Conservation (phyloP, 2,329 filamentous ascomycete species). For the Cladosporium colombiae region DNA sequence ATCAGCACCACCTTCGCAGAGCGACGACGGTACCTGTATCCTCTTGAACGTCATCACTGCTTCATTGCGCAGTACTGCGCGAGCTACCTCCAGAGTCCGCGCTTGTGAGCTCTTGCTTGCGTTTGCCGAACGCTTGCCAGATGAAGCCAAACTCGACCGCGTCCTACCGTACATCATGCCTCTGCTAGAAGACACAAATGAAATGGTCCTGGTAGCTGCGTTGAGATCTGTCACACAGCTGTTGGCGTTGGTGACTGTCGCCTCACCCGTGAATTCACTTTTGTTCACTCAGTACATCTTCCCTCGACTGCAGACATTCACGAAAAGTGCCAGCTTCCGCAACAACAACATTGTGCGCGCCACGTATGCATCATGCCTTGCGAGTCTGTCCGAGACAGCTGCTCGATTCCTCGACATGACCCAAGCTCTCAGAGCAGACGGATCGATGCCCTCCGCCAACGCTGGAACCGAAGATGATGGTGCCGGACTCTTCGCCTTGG, state of each 20-base stretch:
- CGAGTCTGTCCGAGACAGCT: slow-evolving; percentile 83
- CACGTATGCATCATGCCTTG: slow-evolving; percentile 89
- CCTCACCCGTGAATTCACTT: slow-evolving; percentile 72
- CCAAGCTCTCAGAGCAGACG: slow-evolving; percentile 80
- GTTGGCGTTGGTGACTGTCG: slow-evolving; percentile 80
- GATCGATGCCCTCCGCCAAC: slow-evolving; percentile 73
- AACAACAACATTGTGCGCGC: slow-evolving; percentile 71
- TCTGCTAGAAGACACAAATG: slow-evolving; percentile 76
- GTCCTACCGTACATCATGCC: slow-evolving; percentile 87
- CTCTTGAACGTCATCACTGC: slow-evolving; percentile 88
- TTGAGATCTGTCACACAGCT: slow-evolving; percentile 86
- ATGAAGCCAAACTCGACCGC: slow-evolving; percentile 93
- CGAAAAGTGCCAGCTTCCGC: slow-evolving; percentile 50
- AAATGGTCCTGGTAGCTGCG: slow-evolving; percentile 82
- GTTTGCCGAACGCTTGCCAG: slow-evolving; percentile 86
- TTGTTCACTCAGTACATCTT: slow-evolving; percentile 69
- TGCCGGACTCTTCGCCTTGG: slow-evolving; percentile 62
- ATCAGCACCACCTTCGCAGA: slow-evolving; percentile 58
- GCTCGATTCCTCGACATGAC: slow-evolving; percentile 87
- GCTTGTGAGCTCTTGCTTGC: slow-evolving; percentile 90
- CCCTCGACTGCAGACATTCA: slow-evolving; percentile 59
- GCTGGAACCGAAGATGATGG: slow-evolving; percentile 75
- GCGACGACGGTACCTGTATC: slow-evolving; percentile 89
- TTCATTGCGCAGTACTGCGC: slow-evolving; percentile 83
- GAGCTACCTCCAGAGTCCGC: slow-evolving; percentile 81